A percentile compares a stretch with the other conserved stretches of the same genome.
Conservation (phyloP, 1,284 basidiomycete species). For the Boletus mariae region DNA sequence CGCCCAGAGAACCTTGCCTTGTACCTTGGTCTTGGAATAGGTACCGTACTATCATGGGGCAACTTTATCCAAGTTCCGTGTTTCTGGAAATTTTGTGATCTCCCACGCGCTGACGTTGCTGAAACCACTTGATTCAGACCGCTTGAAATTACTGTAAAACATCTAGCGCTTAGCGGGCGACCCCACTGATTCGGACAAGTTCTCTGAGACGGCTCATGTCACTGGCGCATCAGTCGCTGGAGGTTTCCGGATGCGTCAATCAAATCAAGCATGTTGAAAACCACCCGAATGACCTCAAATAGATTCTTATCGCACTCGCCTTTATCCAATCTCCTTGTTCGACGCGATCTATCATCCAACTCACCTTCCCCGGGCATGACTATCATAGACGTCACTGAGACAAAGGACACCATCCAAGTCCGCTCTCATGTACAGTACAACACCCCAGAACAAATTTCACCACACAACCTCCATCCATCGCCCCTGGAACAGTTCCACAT, state of each 20-base stretch:
- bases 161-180: too few species aligned
- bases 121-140: not conserved
- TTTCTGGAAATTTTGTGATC: not conserved
- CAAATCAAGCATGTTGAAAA: constrained; percentile 5
- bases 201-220: not conserved
- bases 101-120: not conserved
- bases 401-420: constrained; percentile 57
- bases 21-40: not conserved
- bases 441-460: constrained; percentile 58
- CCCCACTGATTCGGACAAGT: too few species aligned
- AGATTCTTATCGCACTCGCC: constrained; percentile 13
- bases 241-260: not conserved
- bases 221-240: not conserved
- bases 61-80: not conserved
- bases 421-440: constrained; percentile 76
- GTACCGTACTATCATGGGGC: too few species aligned
- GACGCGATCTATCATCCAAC: not conserved
- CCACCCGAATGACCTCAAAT: constrained; percentile 2
- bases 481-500: constrained; percentile 80
- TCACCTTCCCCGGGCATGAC: constrained; percentile 21
- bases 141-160: too few species aligned
- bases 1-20: not conserved
- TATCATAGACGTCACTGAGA: constrained; percentile 27
- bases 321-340: constrained; percentile 1
- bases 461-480: constrained; percentile 52